Conservation (phyloP, 306 rosid genomes). For the Sophora flavescens region DNA sequence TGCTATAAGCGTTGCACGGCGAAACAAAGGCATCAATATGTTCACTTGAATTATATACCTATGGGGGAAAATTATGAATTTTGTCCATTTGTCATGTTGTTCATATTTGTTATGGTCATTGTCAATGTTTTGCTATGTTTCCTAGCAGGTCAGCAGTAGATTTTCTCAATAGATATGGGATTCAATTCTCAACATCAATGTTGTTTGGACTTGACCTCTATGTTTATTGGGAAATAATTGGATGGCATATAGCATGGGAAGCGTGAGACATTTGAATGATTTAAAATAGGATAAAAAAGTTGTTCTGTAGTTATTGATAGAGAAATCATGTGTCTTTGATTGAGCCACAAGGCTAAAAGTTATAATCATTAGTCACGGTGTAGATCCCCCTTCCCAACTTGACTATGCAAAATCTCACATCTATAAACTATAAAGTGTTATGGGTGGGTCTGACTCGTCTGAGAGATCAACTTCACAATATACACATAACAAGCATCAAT, state of each 20-base stretch:
- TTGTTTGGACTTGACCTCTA: neutral
- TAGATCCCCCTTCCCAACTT: no score
- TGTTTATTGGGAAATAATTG: neutral
- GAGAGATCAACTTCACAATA: no score
- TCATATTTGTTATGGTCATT: conserved; percentile 35
- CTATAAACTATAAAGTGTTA: no score
- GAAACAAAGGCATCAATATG: neutral
- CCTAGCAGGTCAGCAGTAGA: neutral
- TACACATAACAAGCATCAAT: no score
- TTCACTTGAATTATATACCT: no score
- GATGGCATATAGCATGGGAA: conserved; percentile 11
- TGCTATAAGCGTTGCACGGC: neutral
- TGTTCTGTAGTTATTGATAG: neutral
- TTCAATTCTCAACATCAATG: conserved; percentile 7
- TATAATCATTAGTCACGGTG: neutral
- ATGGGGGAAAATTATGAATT: no score
- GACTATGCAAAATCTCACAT: no score
- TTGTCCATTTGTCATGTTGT: no score
- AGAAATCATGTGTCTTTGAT: neutral
- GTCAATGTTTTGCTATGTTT: neutral
- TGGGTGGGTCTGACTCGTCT: no score
- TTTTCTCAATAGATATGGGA: neutral
- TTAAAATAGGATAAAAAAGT: neutral
- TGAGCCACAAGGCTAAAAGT: neutral
- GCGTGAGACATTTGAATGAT: neutral